Percentiles rank a stretch among this genome's conserved stretches.
These are phyloP conservation scores for Penstemon newberryi DNA, from an alignment of 257 asterid species.

Conservation along the genomic window DNA sequence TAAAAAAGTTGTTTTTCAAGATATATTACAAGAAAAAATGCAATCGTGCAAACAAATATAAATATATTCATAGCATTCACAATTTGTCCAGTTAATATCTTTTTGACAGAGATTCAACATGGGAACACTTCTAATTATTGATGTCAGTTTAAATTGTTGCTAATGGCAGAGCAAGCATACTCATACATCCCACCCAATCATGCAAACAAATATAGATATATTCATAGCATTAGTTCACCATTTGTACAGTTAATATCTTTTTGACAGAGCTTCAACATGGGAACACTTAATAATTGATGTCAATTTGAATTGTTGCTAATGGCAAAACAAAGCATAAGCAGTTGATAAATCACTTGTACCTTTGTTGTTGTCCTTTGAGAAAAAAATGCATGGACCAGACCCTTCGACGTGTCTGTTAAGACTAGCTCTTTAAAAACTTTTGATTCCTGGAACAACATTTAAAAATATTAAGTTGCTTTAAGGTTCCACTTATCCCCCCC, in stretches of 20 bases:
- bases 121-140: too few relatives aligned
- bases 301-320: conserved; percentile 10
- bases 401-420: conserved; percentile 67
- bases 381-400: conserved; percentile 88
- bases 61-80: too few relatives aligned
- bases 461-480: conserved; percentile 21
- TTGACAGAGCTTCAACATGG: conserved; percentile 7
- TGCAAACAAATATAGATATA: not conserved
- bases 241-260: not conserved
- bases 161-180: too few relatives aligned
- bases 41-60: not conserved
- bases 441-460: conserved; percentile 59
- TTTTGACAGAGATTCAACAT: too few relatives aligned
- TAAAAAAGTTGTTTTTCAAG: conserved; percentile 1
- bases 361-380: conserved; percentile 81
- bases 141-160: too few relatives aligned
- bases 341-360: conserved; percentile 46
- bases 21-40: not conserved
- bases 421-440: conserved; percentile 62
- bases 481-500: conserved; percentile 3
- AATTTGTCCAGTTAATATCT: too few relatives aligned
- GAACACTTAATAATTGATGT: conserved; percentile 5
- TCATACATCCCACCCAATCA: not conserved
- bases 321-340: conserved; percentile 19
- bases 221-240: not conserved